Percentiles rank a stretch among this genome's conserved stretches.
phyloP scores from a whole-genome alignment of 768 basidiomycete genomes.

The Phlebiopsis flavidoalba region DNA sequence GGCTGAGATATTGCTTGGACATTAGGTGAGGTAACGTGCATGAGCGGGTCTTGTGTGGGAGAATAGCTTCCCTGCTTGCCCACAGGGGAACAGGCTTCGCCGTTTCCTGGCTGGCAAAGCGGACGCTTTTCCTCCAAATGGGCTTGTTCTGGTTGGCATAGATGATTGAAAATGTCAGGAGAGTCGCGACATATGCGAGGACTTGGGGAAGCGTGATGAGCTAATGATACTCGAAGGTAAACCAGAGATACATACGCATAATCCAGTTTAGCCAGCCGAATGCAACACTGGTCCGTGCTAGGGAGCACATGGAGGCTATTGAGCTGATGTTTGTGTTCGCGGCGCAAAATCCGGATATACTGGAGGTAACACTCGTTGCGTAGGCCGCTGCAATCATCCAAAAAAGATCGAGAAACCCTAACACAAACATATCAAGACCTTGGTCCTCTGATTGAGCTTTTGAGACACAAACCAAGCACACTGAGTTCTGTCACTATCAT shows the following conservation, averaged over 20 bases:
- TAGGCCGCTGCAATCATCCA: constrained; percentile 24
- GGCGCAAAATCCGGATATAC: constrained; percentile 9
- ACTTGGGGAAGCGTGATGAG: background rate
- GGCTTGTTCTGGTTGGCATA: background rate
- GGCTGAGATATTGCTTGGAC: background rate
- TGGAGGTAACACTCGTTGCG: constrained; percentile 12
- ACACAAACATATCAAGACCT: background rate
- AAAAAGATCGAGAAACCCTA: constrained; percentile 25
- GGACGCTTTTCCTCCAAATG: background rate
- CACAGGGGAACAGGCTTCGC: background rate
- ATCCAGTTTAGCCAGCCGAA: constrained; percentile 9
- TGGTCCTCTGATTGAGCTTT: background rate
- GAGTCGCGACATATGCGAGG: background rate
- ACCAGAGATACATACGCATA: background rate
- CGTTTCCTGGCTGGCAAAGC: background rate
- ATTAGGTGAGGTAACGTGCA: background rate
- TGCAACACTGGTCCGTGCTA: background rate
- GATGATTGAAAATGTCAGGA: background rate
- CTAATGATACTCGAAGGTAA: background rate
- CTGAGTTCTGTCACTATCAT: constrained; percentile 25
- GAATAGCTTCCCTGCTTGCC: too few species aligned
- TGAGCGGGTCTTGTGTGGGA: too few species aligned
- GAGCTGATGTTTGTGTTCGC: constrained; percentile 2
- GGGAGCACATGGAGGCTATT: constrained; percentile 19
- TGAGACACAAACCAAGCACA: constrained; percentile 15